These are phyloP conservation scores for Halophytophthora polymorphica DNA, from an alignment of 352 stramenopile species.

Conservation along the genomic window DNA sequence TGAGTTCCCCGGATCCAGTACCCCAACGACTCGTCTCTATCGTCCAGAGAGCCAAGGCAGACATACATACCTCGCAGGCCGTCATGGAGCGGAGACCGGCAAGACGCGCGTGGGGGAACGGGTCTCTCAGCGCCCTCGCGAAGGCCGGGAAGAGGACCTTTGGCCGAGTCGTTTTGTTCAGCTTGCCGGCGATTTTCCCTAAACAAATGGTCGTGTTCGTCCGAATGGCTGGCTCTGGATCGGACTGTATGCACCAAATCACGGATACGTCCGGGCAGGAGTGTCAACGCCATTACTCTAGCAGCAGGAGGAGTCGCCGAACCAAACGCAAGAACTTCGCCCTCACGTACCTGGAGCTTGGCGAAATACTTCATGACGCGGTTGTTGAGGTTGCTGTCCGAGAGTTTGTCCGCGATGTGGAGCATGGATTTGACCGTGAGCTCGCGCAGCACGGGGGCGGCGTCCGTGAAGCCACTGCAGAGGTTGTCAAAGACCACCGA, in stretches of 20 bases:
- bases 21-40: neutral
- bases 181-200: conserved; percentile 83
- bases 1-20: too few relatives aligned
- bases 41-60: neutral
- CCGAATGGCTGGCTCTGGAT: conserved; percentile 89
- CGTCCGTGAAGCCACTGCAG: conserved; percentile 90
- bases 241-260: conserved; percentile 36
- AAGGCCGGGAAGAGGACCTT: conserved; percentile 91
- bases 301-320: neutral
- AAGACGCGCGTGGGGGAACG: conserved; percentile 87
- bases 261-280: neutral
- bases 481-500: conserved; percentile 89
- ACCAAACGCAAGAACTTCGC: neutral
- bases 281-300: neutral
- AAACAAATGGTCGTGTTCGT: conserved; percentile 94
- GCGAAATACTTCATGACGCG: conserved; percentile 92
- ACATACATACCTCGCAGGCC: conserved; percentile 64
- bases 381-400: conserved; percentile 89
- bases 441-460: conserved; percentile 82
- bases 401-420: conserved; percentile 89
- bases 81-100: conserved; percentile 79
- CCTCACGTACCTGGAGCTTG: conserved; percentile 72
- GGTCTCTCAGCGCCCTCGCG: conserved; percentile 74
- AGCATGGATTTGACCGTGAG: conserved; percentile 92
- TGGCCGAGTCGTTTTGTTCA: conserved; percentile 81